Base-by-base conservation (phyloP, 768 basidiomycete species). In the Tricholoma sp. region DNA sequence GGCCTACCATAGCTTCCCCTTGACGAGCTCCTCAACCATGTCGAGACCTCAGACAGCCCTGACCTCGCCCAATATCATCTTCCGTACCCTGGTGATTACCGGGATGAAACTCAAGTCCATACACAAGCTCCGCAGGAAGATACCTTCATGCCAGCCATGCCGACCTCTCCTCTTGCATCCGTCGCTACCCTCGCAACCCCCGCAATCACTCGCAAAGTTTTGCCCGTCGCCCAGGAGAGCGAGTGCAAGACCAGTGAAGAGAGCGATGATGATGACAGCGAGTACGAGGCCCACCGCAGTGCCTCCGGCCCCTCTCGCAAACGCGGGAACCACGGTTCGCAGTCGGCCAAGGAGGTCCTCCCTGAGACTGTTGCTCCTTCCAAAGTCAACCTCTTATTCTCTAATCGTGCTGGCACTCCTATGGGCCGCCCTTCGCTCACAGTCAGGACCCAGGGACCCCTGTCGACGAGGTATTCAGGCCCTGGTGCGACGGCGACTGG, bases 1-100 rank as follows among this genome's bases (percentile, higher is more conserved):
- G 90, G 11, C 91, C 90, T 0, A 92, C 91, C 43, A 91, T 92
- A 93, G 67, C 82, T 92, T 27, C 86, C 88, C 4, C 80, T 93
- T n/a, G 90, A 94, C 62, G 90, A 94, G 59, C 78, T 93, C 57
- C 80, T 93, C 58, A 76, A 79, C 59, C 72, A 71, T 54, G 75
- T 77, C 64, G 83, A 78, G 24, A 60, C 69, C 18, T 56, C 63
- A 45, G 69, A 67, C 19, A 52, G 61, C 19, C 63, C 63, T 34
- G 67, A 67, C 22, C 31, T 62, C 39, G 62, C 64, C 35, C 66
- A 67, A 19, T 43, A 61, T 39, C 63, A 61, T 59, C 49, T 58
- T 41, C 56, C 59, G 51, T 62, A 58, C 53, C 50, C 52, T 3
- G 52, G 29, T 18, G 29, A 52, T 49, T 39, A 37, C 54, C 58